A percentile compares a stretch with the other conserved stretches of the same genome.
Conservation (phyloP, 2,329 filamentous ascomycete species). For the Diaporthe amygdali region DNA sequence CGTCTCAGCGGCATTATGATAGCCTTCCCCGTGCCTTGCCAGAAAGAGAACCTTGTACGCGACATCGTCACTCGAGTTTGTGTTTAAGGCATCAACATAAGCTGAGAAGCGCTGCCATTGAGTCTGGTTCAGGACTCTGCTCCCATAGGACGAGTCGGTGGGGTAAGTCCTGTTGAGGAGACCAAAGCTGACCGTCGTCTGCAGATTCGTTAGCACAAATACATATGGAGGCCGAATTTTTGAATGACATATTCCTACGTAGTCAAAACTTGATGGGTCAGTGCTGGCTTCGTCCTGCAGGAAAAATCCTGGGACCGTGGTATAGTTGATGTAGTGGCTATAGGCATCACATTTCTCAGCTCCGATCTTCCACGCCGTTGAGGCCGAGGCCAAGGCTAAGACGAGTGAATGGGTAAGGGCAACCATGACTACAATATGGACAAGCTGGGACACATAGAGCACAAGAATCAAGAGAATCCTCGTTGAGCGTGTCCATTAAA, state of each 20-base stretch:
- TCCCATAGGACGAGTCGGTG: conserved; percentile 49
- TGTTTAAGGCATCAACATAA: conserved; percentile 62
- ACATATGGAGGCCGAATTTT: neutral
- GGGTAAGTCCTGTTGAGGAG: conserved; percentile 67
- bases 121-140: conserved; percentile 48
- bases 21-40: conserved; percentile 74
- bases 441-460: neutral
- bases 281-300: neutral
- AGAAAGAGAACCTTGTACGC: conserved; percentile 72
- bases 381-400: neutral
- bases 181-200: conserved; percentile 69
- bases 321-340: conserved; percentile 58
- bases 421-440: neutral
- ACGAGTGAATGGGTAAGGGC: neutral
- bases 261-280: conserved; percentile 59
- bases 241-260: conserved; percentile 49
- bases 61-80: conserved; percentile 45
- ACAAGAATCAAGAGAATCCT: accelerated
- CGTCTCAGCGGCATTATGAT: conserved; percentile 65
- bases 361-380: conserved; percentile 11
- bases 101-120: conserved; percentile 70
- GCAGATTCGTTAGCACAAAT: neutral
- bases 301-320: conserved; percentile 27
- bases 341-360: neutral
- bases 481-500: neutral